Base-by-base conservation (phyloP, 2,329 filamentous ascomycete species). In the Penicillium sp. region DNA sequence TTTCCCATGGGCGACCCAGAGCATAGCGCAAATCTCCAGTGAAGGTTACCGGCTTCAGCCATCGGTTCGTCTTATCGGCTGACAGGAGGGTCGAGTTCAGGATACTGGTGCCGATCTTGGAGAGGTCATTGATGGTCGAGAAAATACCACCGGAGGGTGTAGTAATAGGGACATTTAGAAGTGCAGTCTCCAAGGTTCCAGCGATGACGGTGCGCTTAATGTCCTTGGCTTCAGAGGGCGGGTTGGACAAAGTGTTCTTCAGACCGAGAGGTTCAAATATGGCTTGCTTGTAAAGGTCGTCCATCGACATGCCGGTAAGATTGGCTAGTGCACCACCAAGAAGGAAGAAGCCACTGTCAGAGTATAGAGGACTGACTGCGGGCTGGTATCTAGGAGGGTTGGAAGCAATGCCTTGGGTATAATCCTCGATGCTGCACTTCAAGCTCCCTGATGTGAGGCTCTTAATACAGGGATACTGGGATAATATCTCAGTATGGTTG, bases 331-430 rank as follows among this genome's bases (percentile, higher is more conserved):
- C 75, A 1, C 76, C 64, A 2, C 76, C 77, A 17, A 78, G 59
- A 3, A 65, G 50, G 7, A 58, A 52, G 36, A 59, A 77, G 1
- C 70, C 78, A 3, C 75, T 65, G 55, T 83, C 81, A 23, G 79
- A 78, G 61, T 84, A 84, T 2, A 72, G 67, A 0, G 80, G 78
- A 2, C 68, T 75, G 0, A 72, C 69, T 55, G 75, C 78, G 0
- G 79, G 73, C 0, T 66, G 60, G 44, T 76, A 80, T 1, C 73
- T 65, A 0, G 79, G 78, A 5, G 69, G 64, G 4, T 64, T 63
- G 41, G 59, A 58, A 17, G 57, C 60, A 13, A 69, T 65, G n/a
- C 64, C 65, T 7, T 62, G 44, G 27, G 65, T 59, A 27, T 66
- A 68, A 26, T 71, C 56, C 9, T 66, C 63, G 58, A 44, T 45